Evolutionary conservation across 1,139 yeast genomes (phyloP), one percentile per base, ranked within the genome.

Genomic region (Taiozyma sp.): DNA sequence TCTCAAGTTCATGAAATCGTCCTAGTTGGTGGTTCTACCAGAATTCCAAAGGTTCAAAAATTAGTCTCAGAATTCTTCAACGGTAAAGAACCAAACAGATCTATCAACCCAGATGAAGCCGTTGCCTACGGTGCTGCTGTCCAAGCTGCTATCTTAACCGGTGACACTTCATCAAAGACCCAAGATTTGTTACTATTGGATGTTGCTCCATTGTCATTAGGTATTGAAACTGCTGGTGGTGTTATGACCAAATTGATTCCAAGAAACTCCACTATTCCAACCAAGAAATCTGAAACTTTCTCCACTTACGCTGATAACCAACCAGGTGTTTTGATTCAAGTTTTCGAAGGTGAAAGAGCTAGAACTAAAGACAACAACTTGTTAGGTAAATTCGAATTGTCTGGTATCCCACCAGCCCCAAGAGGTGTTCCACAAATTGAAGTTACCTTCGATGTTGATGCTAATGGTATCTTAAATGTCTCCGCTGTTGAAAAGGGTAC

Each of bases 181-280:
- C 92, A 87, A 79, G 96, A 87, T 71, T 76, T 87, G 68, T 80
- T 87, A 70, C 81, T 87, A 68, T 82, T 87, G 71, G 96, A 87
- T 80, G 96, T 82, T 69, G 87, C 87, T 65, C 96, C 96, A 69
- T 80, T 88, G 70, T 87, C 96, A 52, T 77, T 88, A 63, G 96
- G 96, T 81, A 88, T 88, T 70, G 96, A 88, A 79, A 88, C 96
- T 67, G 91, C 92, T 78, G 96, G 96, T 74, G 96, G 96, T 78
- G 92, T 88, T 70, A 87, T 88, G 82, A 89, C 96, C 70, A 84
- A 90, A 76, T 85, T 88, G 72, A 88, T 88, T 70, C 88, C 92
- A 70, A 83, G 96, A 79, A 88, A 88, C 85, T 84, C 96, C 59
- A 87, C 96, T 61, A 87, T 57, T 43, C 60, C 96, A 70, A 89